A percentile compares a stretch with the other conserved stretches of the same genome.
These are phyloP conservation scores for Wickerhamomyces rabaulensis DNA, from an alignment of 805 yeast species.

Conservation along the genomic window DNA sequence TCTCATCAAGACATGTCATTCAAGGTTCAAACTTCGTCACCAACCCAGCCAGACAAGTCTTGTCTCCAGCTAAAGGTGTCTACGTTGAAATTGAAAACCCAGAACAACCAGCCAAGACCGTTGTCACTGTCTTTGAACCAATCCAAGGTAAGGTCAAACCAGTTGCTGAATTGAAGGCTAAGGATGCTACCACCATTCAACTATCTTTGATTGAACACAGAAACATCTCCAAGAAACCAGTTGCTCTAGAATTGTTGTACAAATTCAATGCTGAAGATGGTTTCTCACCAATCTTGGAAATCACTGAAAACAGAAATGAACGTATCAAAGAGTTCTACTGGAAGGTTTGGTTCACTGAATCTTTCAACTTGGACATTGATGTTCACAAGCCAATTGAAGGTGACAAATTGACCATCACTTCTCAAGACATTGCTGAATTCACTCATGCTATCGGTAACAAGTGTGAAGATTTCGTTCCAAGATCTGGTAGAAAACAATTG, in stretches of 20 bases:
- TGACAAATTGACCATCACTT: conserved; percentile 59
- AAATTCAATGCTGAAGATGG: conserved; percentile 80
- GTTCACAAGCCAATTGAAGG: conserved; percentile 70
- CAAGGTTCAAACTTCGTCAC: conserved; percentile 77
- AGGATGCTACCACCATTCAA: conserved; percentile 49
- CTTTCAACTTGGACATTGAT: conserved; percentile 59
- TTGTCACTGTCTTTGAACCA: conserved; percentile 60
- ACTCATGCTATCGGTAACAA: conserved; percentile 97
- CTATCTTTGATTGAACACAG: conserved; percentile 82
- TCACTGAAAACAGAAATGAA: conserved; percentile 83
- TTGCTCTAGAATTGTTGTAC: conserved; percentile 72
- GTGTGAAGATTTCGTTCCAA: conserved; percentile 90
- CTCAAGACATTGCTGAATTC: conserved; percentile 80
- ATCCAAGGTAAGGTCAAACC: conserved; percentile 66
- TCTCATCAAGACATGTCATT: conserved; percentile 72
- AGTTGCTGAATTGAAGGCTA: conserved; percentile 57
- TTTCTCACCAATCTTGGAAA: conserved; percentile 91
- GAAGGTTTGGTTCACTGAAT: conserved; percentile 87
- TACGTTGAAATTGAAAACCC: conserved; percentile 57
- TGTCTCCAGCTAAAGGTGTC: conserved; percentile 65
- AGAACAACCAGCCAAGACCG: conserved; percentile 47
- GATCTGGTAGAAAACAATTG: conserved; percentile 75
- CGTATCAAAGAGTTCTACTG: conserved; percentile 96
- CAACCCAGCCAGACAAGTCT: conserved; percentile 76
- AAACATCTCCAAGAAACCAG: conserved; percentile 71